Percentiles rank a stretch among this genome's conserved stretches.
Evolutionary conservation across 805 yeast genomes (phyloP).

Genomic region (Zygotorulaspora sp.): DNA sequence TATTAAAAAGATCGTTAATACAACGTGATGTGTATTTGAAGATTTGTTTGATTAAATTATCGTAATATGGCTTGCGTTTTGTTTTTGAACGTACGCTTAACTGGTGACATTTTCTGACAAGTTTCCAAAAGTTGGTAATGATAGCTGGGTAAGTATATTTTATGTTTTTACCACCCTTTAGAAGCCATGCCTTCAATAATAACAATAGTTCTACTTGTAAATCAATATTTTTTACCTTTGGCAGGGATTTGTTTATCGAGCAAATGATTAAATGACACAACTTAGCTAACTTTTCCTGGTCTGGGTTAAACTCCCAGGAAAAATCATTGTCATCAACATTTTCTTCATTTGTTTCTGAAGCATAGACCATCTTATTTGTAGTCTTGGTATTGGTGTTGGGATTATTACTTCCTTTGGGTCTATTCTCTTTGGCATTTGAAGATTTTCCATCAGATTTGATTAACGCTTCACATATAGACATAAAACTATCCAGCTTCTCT

Average conservation of each 20-base stretch:
- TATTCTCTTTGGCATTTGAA: neutral
- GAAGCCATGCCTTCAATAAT: constrained; percentile 25
- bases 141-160: constrained; percentile 73
- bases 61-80: constrained; percentile 17
- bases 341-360: constrained; percentile 2
- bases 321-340: constrained; percentile 25
- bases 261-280: constrained; percentile 59
- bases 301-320: constrained; percentile 24
- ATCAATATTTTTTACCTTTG: constrained; percentile 18
- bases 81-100: constrained; percentile 19
- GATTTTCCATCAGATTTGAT: constrained; percentile 9
- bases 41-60: constrained; percentile 41
- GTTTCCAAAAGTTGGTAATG: constrained; percentile 53
- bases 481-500: constrained; percentile 21
- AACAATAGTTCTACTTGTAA: constrained; percentile 38
- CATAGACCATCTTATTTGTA: constrained; percentile 10
- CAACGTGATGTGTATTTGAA: constrained; percentile 71
- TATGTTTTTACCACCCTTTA: constrained; percentile 47
- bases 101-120: constrained; percentile 48
- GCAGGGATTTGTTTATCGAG: constrained; percentile 5
- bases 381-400: constrained; percentile 9
- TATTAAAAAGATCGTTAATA: constrained; percentile 57
- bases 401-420: neutral
- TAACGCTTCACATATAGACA: constrained; percentile 24
- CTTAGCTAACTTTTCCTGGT: constrained; percentile 64